Conservation (phyloP, 805 yeast species). For the Pichia cabralensis region DNA sequence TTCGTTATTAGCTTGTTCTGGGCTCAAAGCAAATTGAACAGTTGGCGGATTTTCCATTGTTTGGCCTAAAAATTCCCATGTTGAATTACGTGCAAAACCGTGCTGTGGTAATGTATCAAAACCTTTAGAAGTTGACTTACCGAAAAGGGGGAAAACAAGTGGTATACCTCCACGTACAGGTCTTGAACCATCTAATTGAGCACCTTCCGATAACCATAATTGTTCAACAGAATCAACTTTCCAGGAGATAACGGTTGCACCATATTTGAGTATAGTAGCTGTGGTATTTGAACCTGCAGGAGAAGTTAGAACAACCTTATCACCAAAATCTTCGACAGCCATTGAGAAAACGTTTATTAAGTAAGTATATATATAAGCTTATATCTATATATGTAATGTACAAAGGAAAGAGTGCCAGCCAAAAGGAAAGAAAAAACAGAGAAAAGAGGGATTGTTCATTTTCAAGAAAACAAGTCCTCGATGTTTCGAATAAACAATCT, state of each 20-base stretch:
- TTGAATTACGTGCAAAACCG: conserved; percentile 85
- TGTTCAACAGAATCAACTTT: conserved; percentile 60
- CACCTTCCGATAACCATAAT: conserved; percentile 70
- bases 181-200: conserved; percentile 81
- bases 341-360: too few species aligned
- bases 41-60: conserved; percentile 60
- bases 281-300: conserved; percentile 41
- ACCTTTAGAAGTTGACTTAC: conserved; percentile 53
- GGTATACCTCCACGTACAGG: conserved; percentile 99
- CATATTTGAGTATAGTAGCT: conserved; percentile 69
- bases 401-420: too few species aligned
- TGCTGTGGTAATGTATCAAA: conserved; percentile 80
- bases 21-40: conserved; percentile 84
- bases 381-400: too few species aligned
- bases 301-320: conserved; percentile 49
- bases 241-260: conserved; percentile 90
- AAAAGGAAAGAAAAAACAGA: not conserved
- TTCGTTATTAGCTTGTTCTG: conserved; percentile 66
- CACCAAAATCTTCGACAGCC: conserved; percentile 60
- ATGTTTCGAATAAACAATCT: too few species aligned
- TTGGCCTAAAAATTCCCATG: conserved; percentile 93
- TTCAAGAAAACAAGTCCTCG: too few species aligned
- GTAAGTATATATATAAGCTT: too few species aligned
- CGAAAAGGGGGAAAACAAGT: conserved; percentile 88
- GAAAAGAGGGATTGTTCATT: too few species aligned